Evolutionary conservation across 306 rosid genomes (phyloP).

Genomic region (barrel medic (Medicago truncatula)): MtrunA17r5.0-ANR NC_053049.1:24543001-24543500

Average conservation of each 20-base stretch:
- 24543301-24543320: conserved; percentile 93
- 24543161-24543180: conserved; percentile 94
- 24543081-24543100: conserved; percentile 39
- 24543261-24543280: conserved; percentile 16
- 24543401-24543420: conserved; percentile 98
- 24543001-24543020: neutral
- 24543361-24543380: conserved; percentile 97
- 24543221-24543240: neutral
- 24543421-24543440: conserved; percentile 95
- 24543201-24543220: conserved; percentile 7
- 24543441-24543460: conserved; percentile 56
- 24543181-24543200: conserved; percentile 62
- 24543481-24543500: too few relatives aligned
- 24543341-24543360: conserved; percentile 95
- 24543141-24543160: conserved; percentile 84
- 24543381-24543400: conserved; percentile 98
- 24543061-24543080: neutral
- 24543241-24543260: neutral
- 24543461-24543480: neutral
- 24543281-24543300: conserved; percentile 79
- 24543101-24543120: conserved; percentile 70
- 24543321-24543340: conserved; percentile 91
- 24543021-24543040: conserved; percentile 12
- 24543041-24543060: neutral
- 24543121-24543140: conserved; percentile 90